Conservation (phyloP, 768 basidiomycete species). For the Amanita rubescens region DNA sequence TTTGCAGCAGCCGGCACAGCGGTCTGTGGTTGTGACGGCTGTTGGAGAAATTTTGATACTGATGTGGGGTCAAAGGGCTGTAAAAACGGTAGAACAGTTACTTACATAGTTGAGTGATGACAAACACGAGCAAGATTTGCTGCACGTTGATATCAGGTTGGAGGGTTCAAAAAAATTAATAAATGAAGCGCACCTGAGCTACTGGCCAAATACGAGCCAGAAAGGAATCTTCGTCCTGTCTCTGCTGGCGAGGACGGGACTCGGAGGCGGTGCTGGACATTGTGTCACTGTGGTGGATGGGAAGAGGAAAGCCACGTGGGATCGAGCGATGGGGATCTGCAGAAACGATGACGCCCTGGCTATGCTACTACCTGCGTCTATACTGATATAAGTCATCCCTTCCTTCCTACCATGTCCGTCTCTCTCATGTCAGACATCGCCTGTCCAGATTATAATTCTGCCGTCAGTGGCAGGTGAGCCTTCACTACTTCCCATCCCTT, state of each 20-base stretch:
- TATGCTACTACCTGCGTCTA: too few species aligned
- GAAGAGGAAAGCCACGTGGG: neutral
- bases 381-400: neutral
- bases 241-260: neutral
- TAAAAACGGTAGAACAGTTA: neutral
- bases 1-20: conserved; percentile 1
- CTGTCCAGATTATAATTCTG: conserved; percentile 34
- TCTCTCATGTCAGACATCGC: neutral
- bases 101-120: conserved; percentile 56
- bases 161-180: too few species aligned
- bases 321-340: too few species aligned
- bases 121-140: conserved; percentile 67
- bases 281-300: too few species aligned
- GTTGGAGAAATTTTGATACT: conserved; percentile 42
- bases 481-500: too few species aligned
- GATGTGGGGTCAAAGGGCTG: conserved; percentile 2
- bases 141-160: conserved; percentile 17
- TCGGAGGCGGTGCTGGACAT: too few species aligned
- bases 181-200: conserved; percentile 13
- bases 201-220: conserved; percentile 14
- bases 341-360: too few species aligned
- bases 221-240: conserved; percentile 15
- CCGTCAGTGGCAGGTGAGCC: conserved; percentile 28
- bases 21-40: conserved; percentile 22
- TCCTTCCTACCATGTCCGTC: neutral